Conservation (phyloP, 331 rosid species). For the Quercus tomentella region DNA sequence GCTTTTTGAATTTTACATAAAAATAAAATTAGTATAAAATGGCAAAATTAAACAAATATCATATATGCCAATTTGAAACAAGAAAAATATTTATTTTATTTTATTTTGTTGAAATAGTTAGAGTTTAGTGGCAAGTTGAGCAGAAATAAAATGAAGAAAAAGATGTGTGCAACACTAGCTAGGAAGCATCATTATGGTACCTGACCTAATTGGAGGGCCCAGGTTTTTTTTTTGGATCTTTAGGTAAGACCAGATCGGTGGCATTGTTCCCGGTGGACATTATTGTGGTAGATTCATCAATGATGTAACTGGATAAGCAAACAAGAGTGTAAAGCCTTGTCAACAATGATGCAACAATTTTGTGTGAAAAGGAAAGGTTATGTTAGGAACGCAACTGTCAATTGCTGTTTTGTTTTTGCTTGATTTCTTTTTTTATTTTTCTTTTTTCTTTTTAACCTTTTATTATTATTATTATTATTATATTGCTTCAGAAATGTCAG, state of each 20-base stretch:
- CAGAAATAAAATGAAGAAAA: slow-evolving; percentile 10
- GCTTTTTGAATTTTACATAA: neutral
- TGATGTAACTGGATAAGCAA: slow-evolving; percentile 12
- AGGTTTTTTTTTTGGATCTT: slow-evolving; percentile 4
- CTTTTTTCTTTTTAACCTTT: neutral
- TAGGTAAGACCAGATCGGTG: slow-evolving; percentile 20
- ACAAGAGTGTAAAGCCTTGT: slow-evolving; percentile 16
- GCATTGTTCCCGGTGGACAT: slow-evolving; percentile 22
- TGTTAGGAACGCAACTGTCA: neutral
- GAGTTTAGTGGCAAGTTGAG: neutral
- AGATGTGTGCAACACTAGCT: slow-evolving; percentile 5
- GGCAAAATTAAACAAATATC: too few relatives aligned
- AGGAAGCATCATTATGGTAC: slow-evolving; percentile 4
- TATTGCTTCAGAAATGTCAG: too few relatives aligned
- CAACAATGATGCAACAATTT: slow-evolving; percentile 25
- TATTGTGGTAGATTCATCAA: slow-evolving; percentile 8
- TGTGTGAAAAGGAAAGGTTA: neutral
- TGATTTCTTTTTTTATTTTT: neutral
- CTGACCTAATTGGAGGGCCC: slow-evolving; percentile 28
- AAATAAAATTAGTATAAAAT: neutral
- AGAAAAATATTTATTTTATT: neutral
- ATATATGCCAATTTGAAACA: too few relatives aligned
- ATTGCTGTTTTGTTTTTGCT: neutral
- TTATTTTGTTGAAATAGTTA: neutral
- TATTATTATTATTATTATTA: neutral